Evolutionary conservation across 139 green algal genomes (phyloP).

Genomic region (Coccomyxa sp.): DNA sequence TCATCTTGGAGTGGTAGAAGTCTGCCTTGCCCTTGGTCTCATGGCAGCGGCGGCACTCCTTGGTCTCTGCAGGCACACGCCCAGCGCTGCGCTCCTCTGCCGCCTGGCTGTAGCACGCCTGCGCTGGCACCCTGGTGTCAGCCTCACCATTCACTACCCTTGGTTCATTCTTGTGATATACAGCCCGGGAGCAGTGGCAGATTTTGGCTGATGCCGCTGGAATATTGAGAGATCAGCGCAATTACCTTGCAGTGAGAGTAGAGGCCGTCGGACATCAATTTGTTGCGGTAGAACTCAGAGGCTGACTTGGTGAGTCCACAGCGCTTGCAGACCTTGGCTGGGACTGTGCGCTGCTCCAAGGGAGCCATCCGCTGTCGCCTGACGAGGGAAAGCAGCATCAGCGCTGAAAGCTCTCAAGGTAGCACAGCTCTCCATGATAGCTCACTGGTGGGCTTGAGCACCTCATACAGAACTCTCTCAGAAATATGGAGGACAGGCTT

Average conservation of each 20-base stretch:
- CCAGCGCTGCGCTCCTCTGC: background rate
- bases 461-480: too few relatives aligned
- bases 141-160: too few relatives aligned
- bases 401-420: too few relatives aligned
- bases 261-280: conserved; percentile 14
- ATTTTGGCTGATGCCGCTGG: too few relatives aligned
- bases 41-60: conserved; percentile 13
- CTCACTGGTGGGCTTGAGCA: too few relatives aligned
- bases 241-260: conserved; percentile 22
- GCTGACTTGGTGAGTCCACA: conserved; percentile 11
- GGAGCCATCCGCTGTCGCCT: conserved; percentile 4
- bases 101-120: conserved; percentile 4
- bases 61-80: background rate
- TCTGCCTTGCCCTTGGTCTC: conserved; percentile 2
- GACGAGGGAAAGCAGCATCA: too few relatives aligned
- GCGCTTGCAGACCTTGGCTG: conserved; percentile 9
- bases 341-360: conserved; percentile 12
- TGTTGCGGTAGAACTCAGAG: conserved; percentile 19
- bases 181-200: too few relatives aligned
- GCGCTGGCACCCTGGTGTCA: background rate
- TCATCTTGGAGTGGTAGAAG: conserved; percentile 24
- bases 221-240: too few relatives aligned
- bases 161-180: too few relatives aligned
- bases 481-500: too few relatives aligned
- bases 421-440: too few relatives aligned